Base-by-base conservation (phyloP, 352 stramenopile genomes). In the Globisporangium megalacanthum region DNA sequence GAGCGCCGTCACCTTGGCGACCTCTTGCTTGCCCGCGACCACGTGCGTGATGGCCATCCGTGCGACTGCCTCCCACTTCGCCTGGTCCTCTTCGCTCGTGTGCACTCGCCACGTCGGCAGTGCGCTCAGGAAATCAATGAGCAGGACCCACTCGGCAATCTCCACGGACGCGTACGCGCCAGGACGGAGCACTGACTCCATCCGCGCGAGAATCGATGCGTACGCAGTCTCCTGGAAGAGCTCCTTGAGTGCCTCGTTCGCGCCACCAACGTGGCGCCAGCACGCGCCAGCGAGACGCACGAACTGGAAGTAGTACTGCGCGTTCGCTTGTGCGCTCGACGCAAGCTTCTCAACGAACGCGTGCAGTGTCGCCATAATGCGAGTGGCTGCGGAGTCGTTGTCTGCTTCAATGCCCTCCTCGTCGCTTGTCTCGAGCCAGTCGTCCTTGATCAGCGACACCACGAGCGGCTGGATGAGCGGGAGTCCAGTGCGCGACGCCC, bases 21-120 rank as follows among this genome's bases (percentile, higher is more conserved):
- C 56, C n/a, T 87, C 79, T 19, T 69, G 58, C 60, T 90, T 93
- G 17, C 77, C 83, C 0, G 73, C 65, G 46, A 93, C 64, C 0
- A 72, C 73, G 59, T 90, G 72, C 9, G 61, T 79, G 29, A 93
- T 64, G 15, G 86, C 36, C 51, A 73, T 67, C 49, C 72, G 73
- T 19, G 67, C 70, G 0, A 81, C 61, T 6, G 70, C 69, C 20
- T 76, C 77, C 82, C 82, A 92, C n/a, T 61, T 62, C n/a, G 66
- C 65, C 51, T 72, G 55, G n/a, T 87, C 69, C 10, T 65, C 61
- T 0, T 57, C 55, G 29, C 64, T 56, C 6, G 58, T 64, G 44
- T 20, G 17, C 39, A 70, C 35, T 4, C 73, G 46, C 44, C 58
- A 76, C 42, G 55, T 36, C 6, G 69, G 58, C 6, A 85, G 55